These are phyloP conservation scores for Arxiozyma slooffiae DNA, from an alignment of 1,139 yeast genomes.

Conservation along the genomic window DNA sequence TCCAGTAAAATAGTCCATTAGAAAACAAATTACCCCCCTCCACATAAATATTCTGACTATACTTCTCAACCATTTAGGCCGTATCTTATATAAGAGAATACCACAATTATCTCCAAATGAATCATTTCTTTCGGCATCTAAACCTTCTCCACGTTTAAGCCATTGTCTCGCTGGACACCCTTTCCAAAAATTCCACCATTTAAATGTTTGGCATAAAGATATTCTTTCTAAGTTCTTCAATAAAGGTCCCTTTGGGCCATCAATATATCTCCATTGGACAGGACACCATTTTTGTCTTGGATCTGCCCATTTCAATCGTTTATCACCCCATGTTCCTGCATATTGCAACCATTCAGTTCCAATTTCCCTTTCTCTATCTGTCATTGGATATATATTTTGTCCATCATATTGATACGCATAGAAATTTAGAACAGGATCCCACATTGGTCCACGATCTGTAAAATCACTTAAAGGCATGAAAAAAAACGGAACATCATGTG, in stretches of 20 bases:
- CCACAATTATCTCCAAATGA: conserved; percentile 40
- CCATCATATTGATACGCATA: conserved; percentile 65
- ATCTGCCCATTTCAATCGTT: conserved; percentile 53
- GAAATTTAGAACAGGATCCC: conserved; percentile 84
- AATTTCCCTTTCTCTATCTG: conserved; percentile 40
- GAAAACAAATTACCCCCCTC: conserved; percentile 61
- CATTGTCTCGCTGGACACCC: conserved; percentile 71
- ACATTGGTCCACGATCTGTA: conserved; percentile 87
- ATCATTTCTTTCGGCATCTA: conserved; percentile 57
- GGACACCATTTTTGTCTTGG: conserved; percentile 78
- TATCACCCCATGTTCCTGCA: conserved; percentile 90
- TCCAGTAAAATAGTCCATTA: conserved; percentile 51
- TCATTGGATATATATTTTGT: conserved; percentile 10
- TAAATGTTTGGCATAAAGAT: conserved; percentile 70
- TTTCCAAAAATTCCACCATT: conserved; percentile 71
- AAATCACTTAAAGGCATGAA: conserved; percentile 83
- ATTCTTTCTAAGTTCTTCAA: conserved; percentile 60
- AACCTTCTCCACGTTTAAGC: conserved; percentile 73
- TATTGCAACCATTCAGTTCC: conserved; percentile 74
- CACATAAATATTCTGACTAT: conserved; percentile 48
- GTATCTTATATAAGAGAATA: conserved; percentile 42
- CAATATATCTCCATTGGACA: conserved; percentile 81
- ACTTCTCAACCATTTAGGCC: conserved; percentile 42
- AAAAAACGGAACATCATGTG: conserved; percentile 74
- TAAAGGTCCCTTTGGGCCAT: conserved; percentile 88